These are phyloP conservation scores for Tilletia horrida DNA, from an alignment of 1,284 basidiomycete species.

Conservation along the genomic window DNA sequence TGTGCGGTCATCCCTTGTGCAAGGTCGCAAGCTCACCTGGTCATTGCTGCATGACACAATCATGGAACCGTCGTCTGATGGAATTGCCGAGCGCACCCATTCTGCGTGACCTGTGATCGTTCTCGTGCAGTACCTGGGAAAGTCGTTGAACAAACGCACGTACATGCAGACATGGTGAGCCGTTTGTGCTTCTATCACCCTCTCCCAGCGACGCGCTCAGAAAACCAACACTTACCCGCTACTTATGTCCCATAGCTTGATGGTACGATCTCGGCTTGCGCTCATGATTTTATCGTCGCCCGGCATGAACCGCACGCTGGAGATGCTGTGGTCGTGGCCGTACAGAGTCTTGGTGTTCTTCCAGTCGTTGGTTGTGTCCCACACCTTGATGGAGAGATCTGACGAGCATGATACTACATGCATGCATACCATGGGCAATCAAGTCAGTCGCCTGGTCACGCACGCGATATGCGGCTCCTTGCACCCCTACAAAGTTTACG, in stretches of 20 bases:
- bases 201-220: not conserved
- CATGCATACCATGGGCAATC: constrained; percentile 1
- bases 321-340: constrained; percentile 87
- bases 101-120: constrained; percentile 61
- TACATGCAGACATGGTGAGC: not conserved
- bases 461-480: not conserved
- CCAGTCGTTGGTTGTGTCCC: constrained; percentile 84
- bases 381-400: constrained; percentile 84
- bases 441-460: constrained; percentile 15
- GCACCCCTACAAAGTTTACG: constrained; percentile 40
- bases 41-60: constrained; percentile 79
- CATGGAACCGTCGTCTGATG: constrained; percentile 72
- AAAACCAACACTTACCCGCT: constrained; percentile 64
- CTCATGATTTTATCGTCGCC: constrained; percentile 78
- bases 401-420: constrained; percentile 80
- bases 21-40: constrained; percentile 62
- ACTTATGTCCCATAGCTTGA: constrained; percentile 78
- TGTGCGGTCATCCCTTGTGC: too few species aligned
- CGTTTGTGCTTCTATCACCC: not conserved
- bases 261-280: constrained; percentile 79
- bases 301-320: constrained; percentile 76
- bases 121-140: constrained; percentile 36
- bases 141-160: not conserved
- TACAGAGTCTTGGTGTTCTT: constrained; percentile 80
- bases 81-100: constrained; percentile 68